A percentile compares a stretch with the other conserved stretches of the same genome.
Conservation (phyloP, 1,284 basidiomycete species). For the Melanopsichium pennsylvanicum region DNA sequence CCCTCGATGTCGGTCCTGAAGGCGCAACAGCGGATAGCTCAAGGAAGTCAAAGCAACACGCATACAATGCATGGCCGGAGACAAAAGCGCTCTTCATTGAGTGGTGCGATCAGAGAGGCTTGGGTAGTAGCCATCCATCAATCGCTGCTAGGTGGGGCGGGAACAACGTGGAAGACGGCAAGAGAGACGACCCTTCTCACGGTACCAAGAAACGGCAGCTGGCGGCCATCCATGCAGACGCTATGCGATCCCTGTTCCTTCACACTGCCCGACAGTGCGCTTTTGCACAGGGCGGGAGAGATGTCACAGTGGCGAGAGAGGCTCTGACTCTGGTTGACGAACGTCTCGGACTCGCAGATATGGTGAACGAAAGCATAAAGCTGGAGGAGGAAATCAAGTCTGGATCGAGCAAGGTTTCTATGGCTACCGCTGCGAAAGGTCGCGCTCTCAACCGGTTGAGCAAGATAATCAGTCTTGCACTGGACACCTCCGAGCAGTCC, state of each 20-base stretch:
- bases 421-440: conserved; percentile 8
- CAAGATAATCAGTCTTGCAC: conserved; percentile 7
- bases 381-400: not conserved
- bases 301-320: conserved; percentile 15
- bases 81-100: conserved; percentile 15
- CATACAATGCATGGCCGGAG: conserved; percentile 27
- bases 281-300: not conserved
- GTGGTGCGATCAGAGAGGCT: conserved; percentile 6
- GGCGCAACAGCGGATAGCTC: no score
- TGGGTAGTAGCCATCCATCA: not conserved
- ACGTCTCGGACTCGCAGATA: conserved; percentile 9
- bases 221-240: conserved; percentile 6
- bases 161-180: not conserved
- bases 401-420: conserved; percentile 16
- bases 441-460: not conserved
- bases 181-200: not conserved
- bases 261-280: conserved; percentile 10
- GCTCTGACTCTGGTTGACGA: conserved; percentile 18
- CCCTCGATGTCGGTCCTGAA: not conserved
- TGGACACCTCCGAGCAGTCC: conserved; percentile 22
- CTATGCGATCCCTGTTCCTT: conserved; percentile 10
- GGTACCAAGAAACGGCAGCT: not conserved
- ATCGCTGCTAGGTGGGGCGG: not conserved
- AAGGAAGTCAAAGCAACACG: not conserved
- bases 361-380: not conserved